These are phyloP conservation scores for Cucurbita pepo DNA, from an alignment of 306 rosid species.

Conservation along the genomic window DNA sequence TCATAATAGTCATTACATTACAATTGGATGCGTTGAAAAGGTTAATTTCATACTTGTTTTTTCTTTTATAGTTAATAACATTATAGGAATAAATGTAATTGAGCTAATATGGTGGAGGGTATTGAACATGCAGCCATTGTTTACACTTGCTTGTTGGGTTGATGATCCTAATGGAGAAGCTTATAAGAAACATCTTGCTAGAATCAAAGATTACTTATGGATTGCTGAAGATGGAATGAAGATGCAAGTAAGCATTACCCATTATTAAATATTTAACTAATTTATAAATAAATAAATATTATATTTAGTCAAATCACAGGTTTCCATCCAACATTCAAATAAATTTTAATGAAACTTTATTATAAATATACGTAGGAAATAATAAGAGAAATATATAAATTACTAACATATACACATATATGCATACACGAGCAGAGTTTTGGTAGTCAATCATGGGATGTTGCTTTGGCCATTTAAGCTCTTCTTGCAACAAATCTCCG, in stretches of 20 bases:
- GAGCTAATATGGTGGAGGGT: not conserved
- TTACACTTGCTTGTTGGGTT: conserved; percentile 24
- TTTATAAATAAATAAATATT: too few species aligned
- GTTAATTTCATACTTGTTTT: not conserved
- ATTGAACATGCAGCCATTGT: conserved; percentile 1
- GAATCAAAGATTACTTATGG: conserved; percentile 23
- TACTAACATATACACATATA: not conserved
- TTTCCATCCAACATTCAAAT: too few species aligned
- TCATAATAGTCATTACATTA: conserved; percentile 20
- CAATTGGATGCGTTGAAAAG: conserved; percentile 31
- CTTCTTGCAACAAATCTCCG: not conserved
- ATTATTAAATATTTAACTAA: too few species aligned
- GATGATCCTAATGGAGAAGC: conserved; percentile 29
- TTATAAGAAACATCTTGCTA: conserved; percentile 29
- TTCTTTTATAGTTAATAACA: not conserved
- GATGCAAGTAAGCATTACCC: conserved; percentile 4
- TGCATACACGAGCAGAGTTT: not conserved
- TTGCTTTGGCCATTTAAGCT: not conserved
- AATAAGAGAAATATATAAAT: too few species aligned
- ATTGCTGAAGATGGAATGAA: conserved; percentile 30
- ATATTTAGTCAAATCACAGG: too few species aligned
- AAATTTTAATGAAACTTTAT: too few species aligned
- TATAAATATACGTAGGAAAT: too few species aligned
- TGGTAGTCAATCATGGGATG: conserved; percentile 12
- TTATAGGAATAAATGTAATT: not conserved